phyloP scores from a whole-genome alignment of 73 alveolate genomes.

The Paramecium sonneborni region DNA sequence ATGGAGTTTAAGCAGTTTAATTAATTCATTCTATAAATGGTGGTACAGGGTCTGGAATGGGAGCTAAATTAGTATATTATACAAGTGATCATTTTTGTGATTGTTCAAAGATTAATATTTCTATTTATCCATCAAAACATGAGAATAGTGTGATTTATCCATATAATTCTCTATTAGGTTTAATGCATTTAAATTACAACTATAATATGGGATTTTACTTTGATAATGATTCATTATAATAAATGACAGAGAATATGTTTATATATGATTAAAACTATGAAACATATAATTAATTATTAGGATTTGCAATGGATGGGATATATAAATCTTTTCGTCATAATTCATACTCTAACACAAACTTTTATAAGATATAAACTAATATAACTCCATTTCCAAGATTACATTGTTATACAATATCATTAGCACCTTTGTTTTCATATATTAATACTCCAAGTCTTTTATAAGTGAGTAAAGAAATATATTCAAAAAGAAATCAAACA shows the following conservation, averaged over 20 bases:
- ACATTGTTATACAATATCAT: background rate
- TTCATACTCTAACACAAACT: background rate
- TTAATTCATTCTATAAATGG: background rate
- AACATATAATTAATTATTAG: background rate
- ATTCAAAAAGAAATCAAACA: background rate
- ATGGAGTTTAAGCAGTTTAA: background rate
- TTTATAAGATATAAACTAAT: background rate
- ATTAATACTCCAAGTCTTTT: background rate
- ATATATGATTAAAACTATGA: background rate
- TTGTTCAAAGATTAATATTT: background rate
- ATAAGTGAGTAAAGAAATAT: background rate
- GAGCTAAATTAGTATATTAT: background rate
- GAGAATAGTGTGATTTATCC: background rate
- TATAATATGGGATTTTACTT: background rate
- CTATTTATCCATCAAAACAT: background rate
- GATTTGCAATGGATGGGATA: background rate
- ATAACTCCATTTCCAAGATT: background rate
- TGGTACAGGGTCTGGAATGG: background rate
- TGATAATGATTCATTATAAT: constrained; percentile 16
- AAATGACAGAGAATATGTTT: constrained; percentile 1
- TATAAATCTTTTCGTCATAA: background rate
- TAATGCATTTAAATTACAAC: background rate
- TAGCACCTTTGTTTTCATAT: constrained; percentile 1
- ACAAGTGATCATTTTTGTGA: background rate
- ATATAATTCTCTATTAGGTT: background rate